Evolutionary conservation across 208 protist genomes (phyloP).

Genomic region (Angomonas ambiguus): DNA sequence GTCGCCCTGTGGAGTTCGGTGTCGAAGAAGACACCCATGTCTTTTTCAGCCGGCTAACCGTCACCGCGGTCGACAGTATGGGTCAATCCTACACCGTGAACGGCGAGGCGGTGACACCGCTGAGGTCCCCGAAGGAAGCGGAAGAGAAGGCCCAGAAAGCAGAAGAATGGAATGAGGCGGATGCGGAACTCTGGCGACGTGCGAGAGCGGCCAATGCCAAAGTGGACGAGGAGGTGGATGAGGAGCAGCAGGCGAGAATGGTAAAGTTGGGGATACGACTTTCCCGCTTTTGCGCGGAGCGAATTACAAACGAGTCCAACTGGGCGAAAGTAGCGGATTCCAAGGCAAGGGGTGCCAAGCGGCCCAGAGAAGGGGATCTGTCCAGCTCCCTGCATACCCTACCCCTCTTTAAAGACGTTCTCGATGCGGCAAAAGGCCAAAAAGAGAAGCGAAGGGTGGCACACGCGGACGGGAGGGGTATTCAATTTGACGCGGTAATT

Average conservation of each 20-base stretch:
- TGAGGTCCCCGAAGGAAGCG: no score
- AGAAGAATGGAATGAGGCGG: not conserved
- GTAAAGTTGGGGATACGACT: slow-evolving; percentile 41
- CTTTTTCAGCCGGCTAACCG: slow-evolving; percentile 1
- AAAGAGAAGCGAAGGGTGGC: slow-evolving; percentile 20
- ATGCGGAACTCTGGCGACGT: slow-evolving; percentile 30
- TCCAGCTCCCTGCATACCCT: no score
- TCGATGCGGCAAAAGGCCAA: not conserved
- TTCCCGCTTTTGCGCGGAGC: slow-evolving; percentile 56
- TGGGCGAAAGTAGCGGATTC: no score
- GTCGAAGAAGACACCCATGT: not conserved
- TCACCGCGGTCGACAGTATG: slow-evolving; percentile 10
- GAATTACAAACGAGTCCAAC: slow-evolving; percentile 65
- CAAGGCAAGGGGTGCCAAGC: not conserved
- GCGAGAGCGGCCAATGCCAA: slow-evolving; percentile 14
- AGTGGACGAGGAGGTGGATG: not conserved
- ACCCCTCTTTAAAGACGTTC: not conserved
- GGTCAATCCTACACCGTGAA: slow-evolving; percentile 3
- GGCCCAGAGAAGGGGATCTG: not conserved
- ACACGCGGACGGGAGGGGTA: slow-evolving; percentile 69
- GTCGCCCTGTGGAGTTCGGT: slow-evolving; percentile 20
- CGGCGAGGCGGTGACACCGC: not conserved
- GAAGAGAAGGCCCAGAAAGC: no score
- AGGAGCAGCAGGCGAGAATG: slow-evolving; percentile 4
- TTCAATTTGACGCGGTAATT: slow-evolving; percentile 58